Conservation (phyloP, 2,329 filamentous ascomycete genomes). For the Fusarium sp. region DNA sequence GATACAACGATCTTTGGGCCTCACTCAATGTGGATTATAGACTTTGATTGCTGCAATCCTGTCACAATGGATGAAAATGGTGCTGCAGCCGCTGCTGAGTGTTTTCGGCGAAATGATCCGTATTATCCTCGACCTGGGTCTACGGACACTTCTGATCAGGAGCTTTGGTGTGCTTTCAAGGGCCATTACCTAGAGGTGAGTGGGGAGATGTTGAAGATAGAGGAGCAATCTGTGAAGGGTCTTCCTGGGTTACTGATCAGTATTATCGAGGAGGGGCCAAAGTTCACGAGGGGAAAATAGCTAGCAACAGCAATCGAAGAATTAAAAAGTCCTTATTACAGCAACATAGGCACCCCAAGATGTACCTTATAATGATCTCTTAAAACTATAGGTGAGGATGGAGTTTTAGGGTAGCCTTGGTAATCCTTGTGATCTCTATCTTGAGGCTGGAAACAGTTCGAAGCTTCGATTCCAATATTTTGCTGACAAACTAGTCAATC, state of each 20-base stretch:
- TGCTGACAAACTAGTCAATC: neutral
- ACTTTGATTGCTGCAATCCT: conserved; percentile 54
- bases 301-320: neutral
- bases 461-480: neutral
- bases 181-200: neutral
- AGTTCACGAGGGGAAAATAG: neutral
- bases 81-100: conserved; percentile 51
- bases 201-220: neutral
- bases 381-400: too few relatives aligned
- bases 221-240: neutral
- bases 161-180: conserved; percentile 41
- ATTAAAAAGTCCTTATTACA: neutral
- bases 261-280: neutral
- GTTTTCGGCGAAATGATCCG: conserved; percentile 61
- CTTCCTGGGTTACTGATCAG: neutral
- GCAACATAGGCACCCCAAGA: neutral
- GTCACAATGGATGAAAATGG: conserved; percentile 51
- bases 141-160: conserved; percentile 9
- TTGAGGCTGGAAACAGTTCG: neutral
- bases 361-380: too few relatives aligned
- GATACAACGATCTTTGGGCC: conserved; percentile 36
- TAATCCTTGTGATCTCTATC: neutral
- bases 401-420: neutral
- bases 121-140: conserved; percentile 56
- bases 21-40: conserved; percentile 56